A percentile compares a stretch with the other conserved stretches of the same genome.
Evolutionary conservation across 495 filamentous ascomycete species (phyloP).

Genomic region (Penicillium ochrochloron): DNA sequence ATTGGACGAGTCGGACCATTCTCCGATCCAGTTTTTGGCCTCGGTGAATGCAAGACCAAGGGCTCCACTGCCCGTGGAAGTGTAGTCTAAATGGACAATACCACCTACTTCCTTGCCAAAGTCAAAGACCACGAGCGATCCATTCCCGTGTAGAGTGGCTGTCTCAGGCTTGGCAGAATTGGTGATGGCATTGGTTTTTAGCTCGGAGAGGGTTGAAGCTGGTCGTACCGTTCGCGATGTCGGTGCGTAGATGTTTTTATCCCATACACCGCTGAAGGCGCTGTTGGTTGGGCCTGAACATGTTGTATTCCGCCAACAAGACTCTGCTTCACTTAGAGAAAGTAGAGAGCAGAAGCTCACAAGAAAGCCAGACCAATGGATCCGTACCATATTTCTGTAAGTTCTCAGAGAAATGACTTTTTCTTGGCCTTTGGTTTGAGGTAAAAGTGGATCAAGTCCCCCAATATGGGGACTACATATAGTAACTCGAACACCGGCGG

Average conservation of each 20-base stretch:
- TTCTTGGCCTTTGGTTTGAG: not conserved
- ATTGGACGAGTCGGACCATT: constrained; percentile 63
- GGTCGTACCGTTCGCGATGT: constrained; percentile 57
- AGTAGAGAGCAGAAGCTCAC: constrained; percentile 26
- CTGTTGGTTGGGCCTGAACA: constrained; percentile 56
- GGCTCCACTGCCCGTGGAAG: constrained; percentile 47
- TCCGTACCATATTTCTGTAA: constrained; percentile 22
- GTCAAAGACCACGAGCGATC: constrained; percentile 57
- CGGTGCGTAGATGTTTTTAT: constrained; percentile 64
- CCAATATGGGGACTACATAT: constrained; percentile 13
- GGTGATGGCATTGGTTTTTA: constrained; percentile 36
- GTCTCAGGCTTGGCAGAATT: constrained; percentile 34
- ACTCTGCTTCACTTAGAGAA: constrained; percentile 31
- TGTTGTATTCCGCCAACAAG: constrained; percentile 61
- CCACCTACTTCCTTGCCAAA: constrained; percentile 65
- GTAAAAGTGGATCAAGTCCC: constrained; percentile 6
- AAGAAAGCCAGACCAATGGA: constrained; percentile 22
- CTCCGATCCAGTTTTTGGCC: constrained; percentile 65
- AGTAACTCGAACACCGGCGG: constrained; percentile 1
- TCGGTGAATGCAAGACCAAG: constrained; percentile 67
- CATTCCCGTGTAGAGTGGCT: constrained; percentile 45
- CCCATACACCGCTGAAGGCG: constrained; percentile 65
- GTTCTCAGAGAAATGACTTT: not conserved
- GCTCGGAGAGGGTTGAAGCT: constrained; percentile 46
- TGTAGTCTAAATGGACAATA: constrained; percentile 55